phyloP scores from a whole-genome alignment of 164 flowering plant genomes.

The Chimonanthus praecox region DNA sequence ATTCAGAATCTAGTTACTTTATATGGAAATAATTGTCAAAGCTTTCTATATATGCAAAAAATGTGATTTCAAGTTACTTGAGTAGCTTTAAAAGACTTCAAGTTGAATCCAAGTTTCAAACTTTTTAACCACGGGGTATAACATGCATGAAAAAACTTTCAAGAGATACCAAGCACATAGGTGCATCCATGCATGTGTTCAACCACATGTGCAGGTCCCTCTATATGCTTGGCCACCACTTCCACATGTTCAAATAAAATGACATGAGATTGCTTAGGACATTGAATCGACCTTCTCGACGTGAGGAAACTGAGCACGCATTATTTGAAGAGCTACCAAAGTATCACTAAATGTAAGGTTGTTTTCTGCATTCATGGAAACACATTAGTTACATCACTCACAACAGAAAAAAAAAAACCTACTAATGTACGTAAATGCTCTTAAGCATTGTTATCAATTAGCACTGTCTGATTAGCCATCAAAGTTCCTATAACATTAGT shows the following conservation, averaged over 20 bases:
- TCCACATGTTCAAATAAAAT: neutral
- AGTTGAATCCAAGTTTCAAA: too few species aligned
- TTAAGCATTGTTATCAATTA: neutral
- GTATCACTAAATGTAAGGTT: slow-evolving; percentile 72
- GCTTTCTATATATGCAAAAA: too few species aligned
- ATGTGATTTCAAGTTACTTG: too few species aligned
- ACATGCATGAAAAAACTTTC: neutral
- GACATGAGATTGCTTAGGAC: neutral
- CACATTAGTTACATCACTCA: neutral
- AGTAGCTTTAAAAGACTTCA: too few species aligned
- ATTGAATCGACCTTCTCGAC: slow-evolving; percentile 51
- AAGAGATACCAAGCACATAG: neutral
- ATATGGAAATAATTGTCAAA: too few species aligned
- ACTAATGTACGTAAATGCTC: neutral
- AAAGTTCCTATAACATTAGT: neutral
- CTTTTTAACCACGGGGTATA: neutral
- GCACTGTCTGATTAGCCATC: neutral
- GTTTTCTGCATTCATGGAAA: slow-evolving; percentile 38
- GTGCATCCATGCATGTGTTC: neutral
- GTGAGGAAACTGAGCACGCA: slow-evolving; percentile 83
- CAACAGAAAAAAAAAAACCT: too few species aligned
- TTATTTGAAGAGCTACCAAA: slow-evolving; percentile 68
- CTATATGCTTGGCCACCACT: neutral
- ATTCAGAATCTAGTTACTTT: too few species aligned
- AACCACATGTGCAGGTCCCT: neutral